Evolutionary conservation across 2,329 filamentous ascomycete species (phyloP).

Genomic region (Claviceps spartinae): DNA sequence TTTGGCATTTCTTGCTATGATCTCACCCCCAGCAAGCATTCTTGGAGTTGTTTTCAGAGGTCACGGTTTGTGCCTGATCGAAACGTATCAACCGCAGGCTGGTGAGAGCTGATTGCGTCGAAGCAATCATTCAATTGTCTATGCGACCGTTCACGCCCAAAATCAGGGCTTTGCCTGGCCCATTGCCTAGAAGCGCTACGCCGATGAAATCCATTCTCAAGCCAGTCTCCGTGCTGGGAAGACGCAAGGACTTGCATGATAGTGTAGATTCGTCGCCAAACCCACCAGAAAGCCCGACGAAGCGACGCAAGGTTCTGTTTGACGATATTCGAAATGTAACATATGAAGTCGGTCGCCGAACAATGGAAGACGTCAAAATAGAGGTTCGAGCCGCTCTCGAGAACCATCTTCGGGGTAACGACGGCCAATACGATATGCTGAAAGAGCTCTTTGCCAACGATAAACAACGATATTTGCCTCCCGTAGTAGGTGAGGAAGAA

Average conservation of each 20-base stretch:
- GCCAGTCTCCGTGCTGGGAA: conserved; percentile 29
- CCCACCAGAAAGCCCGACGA: conserved; percentile 29
- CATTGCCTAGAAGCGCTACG: conserved; percentile 21
- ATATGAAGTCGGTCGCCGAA: conserved; percentile 38
- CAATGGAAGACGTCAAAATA: conserved; percentile 40
- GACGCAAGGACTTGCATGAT: conserved; percentile 30
- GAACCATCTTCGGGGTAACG: conserved; percentile 40
- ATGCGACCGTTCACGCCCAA: conserved; percentile 23
- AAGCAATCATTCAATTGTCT: neutral
- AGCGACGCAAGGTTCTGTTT: conserved; percentile 44
- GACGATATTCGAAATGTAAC: conserved; percentile 44
- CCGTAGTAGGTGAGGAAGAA: conserved; percentile 30
- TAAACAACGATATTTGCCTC: conserved; percentile 25
- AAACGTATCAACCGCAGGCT: neutral
- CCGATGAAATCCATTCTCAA: conserved; percentile 42
- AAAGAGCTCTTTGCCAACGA: conserved; percentile 45
- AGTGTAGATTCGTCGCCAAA: conserved; percentile 24
- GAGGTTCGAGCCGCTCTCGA: conserved; percentile 44
- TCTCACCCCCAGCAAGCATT: neutral
- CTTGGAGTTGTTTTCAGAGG: conserved; percentile 1
- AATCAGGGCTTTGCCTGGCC: conserved; percentile 20
- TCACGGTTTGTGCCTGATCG: neutral
- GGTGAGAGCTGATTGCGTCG: neutral
- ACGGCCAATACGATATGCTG: conserved; percentile 47
- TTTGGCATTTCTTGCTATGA: neutral